Percentiles rank a stretch among this genome's conserved stretches.
These are phyloP conservation scores for Pluteus cervinus DNA, from an alignment of 768 basidiomycete species.

Conservation along the genomic window DNA sequence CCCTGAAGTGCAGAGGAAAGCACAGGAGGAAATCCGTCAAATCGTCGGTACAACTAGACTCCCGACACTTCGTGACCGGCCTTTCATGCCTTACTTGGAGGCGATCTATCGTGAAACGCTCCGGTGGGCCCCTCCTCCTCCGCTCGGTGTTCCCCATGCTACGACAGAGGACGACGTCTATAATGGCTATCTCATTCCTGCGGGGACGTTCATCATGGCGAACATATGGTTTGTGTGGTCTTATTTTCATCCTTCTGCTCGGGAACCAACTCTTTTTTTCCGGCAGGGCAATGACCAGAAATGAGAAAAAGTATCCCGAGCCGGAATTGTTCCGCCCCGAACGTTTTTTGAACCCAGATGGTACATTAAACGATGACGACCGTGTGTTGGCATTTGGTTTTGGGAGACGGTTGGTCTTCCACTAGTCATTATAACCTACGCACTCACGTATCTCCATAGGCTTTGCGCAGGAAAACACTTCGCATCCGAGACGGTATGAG, in stretches of 20 bases:
- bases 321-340: not conserved
- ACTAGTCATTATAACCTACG: too few relatives aligned
- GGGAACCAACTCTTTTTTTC: too few relatives aligned
- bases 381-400: not conserved
- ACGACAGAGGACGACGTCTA: constrained; percentile 3
- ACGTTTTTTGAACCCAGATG: not conserved
- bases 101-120: not conserved
- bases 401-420: constrained; percentile 1
- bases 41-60: not conserved
- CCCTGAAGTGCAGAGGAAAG: not conserved
- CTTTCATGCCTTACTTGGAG: not conserved
- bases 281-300: constrained; percentile 1
- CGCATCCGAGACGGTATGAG: not conserved
- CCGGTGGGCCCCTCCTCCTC: not conserved
- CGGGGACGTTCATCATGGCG: too few relatives aligned
- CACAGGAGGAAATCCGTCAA: not conserved
- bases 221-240: too few relatives aligned
- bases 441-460: too few relatives aligned
- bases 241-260: too few relatives aligned
- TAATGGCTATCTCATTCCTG: constrained; percentile 1
- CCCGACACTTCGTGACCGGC: not conserved
- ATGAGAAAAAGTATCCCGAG: not conserved
- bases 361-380: not conserved
- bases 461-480: not conserved
- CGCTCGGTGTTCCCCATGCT: not conserved